Percentiles rank a stretch among this genome's conserved stretches.
phyloP scores from a whole-genome alignment of 768 basidiomycete species.

The Pulveroboletus sp. region DNA sequence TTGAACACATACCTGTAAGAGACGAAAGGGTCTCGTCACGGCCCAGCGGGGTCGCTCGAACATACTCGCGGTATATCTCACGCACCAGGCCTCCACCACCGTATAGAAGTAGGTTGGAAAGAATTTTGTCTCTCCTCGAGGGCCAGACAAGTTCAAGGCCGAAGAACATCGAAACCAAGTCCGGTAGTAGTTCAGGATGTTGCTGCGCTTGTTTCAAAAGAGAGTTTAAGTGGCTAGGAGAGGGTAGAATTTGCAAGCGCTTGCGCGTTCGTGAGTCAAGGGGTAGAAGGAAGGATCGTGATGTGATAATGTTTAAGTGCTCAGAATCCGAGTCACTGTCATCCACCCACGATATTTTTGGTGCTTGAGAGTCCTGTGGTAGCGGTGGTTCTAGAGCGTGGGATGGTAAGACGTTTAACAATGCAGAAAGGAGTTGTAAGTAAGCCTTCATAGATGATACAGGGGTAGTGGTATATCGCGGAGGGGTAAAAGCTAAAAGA shows the following conservation, averaged over 20 bases:
- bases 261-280: constrained; percentile 61
- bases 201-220: constrained; percentile 48
- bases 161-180: constrained; percentile 57
- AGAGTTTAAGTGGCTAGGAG: constrained; percentile 49
- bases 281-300: constrained; percentile 33
- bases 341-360: constrained; percentile 17
- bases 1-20: constrained; percentile 37
- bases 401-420: constrained; percentile 54
- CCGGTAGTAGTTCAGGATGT: constrained; percentile 37
- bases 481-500: constrained; percentile 58
- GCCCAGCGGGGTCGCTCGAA: constrained; percentile 62
- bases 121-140: constrained; percentile 50
- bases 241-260: constrained; percentile 58
- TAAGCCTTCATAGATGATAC: constrained; percentile 48
- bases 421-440: constrained; percentile 46
- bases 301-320: constrained; percentile 35
- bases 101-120: constrained; percentile 51
- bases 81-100: constrained; percentile 64
- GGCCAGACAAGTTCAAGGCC: constrained; percentile 63
- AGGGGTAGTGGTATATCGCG: constrained; percentile 54
- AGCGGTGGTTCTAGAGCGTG: constrained; percentile 49
- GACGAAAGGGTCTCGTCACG: constrained; percentile 43
- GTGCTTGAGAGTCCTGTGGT: constrained; percentile 11
- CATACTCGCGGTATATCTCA: constrained; percentile 69
- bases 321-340: constrained; percentile 45